A percentile compares a stretch with the other conserved stretches of the same genome.
phyloP scores from a whole-genome alignment of 345 rosid genomes.

The Gossypium anomalum region DNA sequence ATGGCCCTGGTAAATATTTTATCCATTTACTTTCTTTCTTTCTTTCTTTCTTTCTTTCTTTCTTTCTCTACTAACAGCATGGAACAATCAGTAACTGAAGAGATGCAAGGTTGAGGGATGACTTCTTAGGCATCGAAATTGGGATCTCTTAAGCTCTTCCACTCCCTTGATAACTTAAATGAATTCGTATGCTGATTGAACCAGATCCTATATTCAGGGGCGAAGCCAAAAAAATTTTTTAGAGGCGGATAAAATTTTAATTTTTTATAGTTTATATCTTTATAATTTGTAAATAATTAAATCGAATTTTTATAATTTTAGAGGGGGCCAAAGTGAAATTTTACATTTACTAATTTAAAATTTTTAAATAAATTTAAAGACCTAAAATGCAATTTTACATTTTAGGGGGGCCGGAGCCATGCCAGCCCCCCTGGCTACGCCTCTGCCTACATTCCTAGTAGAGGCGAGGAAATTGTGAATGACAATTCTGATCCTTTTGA shows the following conservation, averaged over 20 bases:
- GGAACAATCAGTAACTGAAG: constrained; percentile 78
- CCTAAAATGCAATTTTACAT: too few relatives aligned
- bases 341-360: too few relatives aligned
- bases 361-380: too few relatives aligned
- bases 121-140: constrained; percentile 99
- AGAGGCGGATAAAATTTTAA: too few relatives aligned
- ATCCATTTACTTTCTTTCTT: constrained; percentile 58
- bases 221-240: too few relatives aligned
- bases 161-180: constrained; percentile 74
- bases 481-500: constrained; percentile 23
- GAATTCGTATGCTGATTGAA: constrained; percentile 58
- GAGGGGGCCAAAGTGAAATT: too few relatives aligned
- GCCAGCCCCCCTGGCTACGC: too few relatives aligned
- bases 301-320: too few relatives aligned
- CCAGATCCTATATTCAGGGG: constrained; percentile 2
- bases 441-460: constrained; percentile 6
- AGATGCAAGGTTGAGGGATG: constrained; percentile 98
- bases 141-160: constrained; percentile 99
- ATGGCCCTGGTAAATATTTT: constrained; percentile 99
- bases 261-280: too few relatives aligned
- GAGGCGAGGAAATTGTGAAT: constrained; percentile 15
- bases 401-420: too few relatives aligned
- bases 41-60: constrained; percentile 56
- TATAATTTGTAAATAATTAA: too few relatives aligned
- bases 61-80: constrained; percentile 87